These are phyloP conservation scores for Ustilago trichophora DNA, from an alignment of 1,284 basidiomycete genomes.

Conservation along the genomic window DNA sequence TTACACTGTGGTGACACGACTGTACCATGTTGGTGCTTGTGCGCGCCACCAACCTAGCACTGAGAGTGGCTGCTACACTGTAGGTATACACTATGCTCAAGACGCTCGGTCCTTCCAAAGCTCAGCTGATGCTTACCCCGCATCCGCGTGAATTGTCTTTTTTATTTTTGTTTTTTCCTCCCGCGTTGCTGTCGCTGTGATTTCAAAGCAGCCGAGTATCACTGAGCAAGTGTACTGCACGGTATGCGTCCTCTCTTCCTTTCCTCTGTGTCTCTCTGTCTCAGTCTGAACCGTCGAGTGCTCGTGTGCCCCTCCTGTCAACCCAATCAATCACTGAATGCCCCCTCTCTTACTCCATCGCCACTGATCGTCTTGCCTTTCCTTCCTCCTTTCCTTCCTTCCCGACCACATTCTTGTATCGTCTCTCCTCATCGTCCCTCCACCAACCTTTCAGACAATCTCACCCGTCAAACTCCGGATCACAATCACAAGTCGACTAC, in stretches of 20 bases:
- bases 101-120: neutral
- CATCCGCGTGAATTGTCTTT: constrained; percentile 17
- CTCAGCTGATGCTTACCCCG: constrained; percentile 21
- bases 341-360: no score
- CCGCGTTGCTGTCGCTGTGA: neutral
- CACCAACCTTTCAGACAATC: neutral
- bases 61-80: neutral
- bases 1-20: no score
- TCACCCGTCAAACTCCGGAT: neutral
- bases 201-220: no score
- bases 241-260: no score
- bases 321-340: neutral
- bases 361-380: neutral
- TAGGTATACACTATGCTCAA: neutral
- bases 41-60: no score
- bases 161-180: constrained; percentile 1
- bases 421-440: neutral
- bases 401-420: constrained; percentile 4
- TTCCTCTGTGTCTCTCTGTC: no score
- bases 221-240: no score
- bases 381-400: neutral
- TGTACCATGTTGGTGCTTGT: no score
- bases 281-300: no score
- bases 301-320: neutral
- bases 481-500: neutral